Evolutionary conservation across 352 stramenopile genomes (phyloP).

Genomic region (Pythium insidiosum): DNA sequence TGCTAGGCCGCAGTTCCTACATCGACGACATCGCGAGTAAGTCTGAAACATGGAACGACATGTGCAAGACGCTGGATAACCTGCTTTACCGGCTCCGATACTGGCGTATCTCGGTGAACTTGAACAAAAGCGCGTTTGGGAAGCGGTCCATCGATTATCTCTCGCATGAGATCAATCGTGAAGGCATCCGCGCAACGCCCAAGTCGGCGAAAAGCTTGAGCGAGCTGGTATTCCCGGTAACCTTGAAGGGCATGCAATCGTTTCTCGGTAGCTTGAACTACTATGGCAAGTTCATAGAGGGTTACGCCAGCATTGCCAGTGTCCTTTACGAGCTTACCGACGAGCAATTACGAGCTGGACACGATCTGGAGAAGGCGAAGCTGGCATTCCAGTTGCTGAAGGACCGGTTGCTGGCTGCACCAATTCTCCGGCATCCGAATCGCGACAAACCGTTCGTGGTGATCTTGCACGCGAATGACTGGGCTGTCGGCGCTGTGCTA

Average conservation of each 20-base stretch:
- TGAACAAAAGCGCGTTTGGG: no score
- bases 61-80: no score
- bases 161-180: conserved; percentile 2
- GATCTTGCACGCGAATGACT: conserved; percentile 13
- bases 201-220: neutral
- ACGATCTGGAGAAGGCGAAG: conserved; percentile 9
- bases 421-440: conserved; percentile 9
- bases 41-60: no score
- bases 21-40: no score
- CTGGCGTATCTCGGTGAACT: no score
- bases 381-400: conserved; percentile 20
- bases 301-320: no score
- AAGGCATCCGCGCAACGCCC: conserved; percentile 2
- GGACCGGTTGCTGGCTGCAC: conserved; percentile 8
- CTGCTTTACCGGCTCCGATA: conserved; percentile 12
- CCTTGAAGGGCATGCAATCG: no score
- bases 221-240: conserved; percentile 1
- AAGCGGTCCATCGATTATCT: no score
- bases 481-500: conserved; percentile 17
- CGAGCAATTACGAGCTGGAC: conserved; percentile 7
- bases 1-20: no score
- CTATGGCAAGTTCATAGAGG: no score
- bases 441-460: conserved; percentile 10
- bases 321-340: conserved; percentile 14
- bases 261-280: no score